Conservation (phyloP, 2,329 filamentous ascomycete genomes). For the Talaromyces sp. region DNA sequence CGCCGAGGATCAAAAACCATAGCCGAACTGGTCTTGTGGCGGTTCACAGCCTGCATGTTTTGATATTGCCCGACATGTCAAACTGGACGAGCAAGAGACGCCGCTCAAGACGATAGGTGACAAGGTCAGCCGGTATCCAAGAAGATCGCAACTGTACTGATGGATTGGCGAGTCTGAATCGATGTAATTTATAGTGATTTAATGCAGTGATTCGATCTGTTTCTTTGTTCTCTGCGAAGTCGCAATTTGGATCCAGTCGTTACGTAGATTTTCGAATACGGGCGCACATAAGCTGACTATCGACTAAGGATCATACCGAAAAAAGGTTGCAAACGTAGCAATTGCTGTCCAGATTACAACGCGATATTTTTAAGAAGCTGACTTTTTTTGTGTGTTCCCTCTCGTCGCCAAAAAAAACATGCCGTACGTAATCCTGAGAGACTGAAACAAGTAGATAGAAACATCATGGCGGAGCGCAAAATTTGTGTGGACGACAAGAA, state of each 20-base stretch:
- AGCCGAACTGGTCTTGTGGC: background rate
- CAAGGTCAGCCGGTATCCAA: background rate
- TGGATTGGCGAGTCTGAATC: background rate
- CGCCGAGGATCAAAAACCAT: background rate
- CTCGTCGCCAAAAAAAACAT: conserved; percentile 37
- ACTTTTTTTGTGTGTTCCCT: conserved; percentile 33
- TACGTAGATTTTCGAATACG: conserved; percentile 39
- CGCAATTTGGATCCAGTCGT: conserved; percentile 43
- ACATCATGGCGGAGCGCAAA: conserved; percentile 38
- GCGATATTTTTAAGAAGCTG: conserved; percentile 31
- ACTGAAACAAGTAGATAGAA: conserved; percentile 33
- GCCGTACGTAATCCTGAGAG: conserved; percentile 33
- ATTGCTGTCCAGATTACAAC: conserved; percentile 47
- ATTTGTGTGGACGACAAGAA: conserved; percentile 29
- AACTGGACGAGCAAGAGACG: background rate
- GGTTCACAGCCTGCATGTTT: background rate
- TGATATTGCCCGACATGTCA: background rate
- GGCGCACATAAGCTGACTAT: conserved; percentile 40
- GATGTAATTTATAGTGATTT: conserved; percentile 11
- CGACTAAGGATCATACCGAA: conserved; percentile 39
- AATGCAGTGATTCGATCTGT: conserved; percentile 9
- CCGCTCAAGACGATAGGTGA: background rate
- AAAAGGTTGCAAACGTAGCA: conserved; percentile 34
- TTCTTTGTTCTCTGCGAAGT: conserved; percentile 20
- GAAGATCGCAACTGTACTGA: background rate